These are phyloP conservation scores for Pichia scutulata DNA, from an alignment of 805 yeast genomes.

Conservation along the genomic window DNA sequence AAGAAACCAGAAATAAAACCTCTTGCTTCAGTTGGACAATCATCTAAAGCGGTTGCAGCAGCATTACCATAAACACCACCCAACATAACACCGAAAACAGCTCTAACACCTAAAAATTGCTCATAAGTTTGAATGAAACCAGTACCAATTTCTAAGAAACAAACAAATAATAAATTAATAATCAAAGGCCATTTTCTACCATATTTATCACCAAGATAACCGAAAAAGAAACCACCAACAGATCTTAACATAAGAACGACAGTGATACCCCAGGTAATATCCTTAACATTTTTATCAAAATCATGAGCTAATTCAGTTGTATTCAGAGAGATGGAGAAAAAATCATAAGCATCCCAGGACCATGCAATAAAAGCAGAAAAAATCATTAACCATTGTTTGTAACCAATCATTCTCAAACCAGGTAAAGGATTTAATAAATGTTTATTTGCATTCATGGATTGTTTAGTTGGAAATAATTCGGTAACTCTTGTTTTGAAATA, in stretches of 20 bases:
- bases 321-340: slow-evolving; percentile 49
- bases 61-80: slow-evolving; percentile 53
- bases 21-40: slow-evolving; percentile 44
- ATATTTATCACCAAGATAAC: slow-evolving; percentile 49
- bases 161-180: slow-evolving; percentile 37
- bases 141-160: slow-evolving; percentile 52
- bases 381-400: slow-evolving; percentile 52
- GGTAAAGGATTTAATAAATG: slow-evolving; percentile 57
- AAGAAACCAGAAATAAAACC: slow-evolving; percentile 60
- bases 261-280: slow-evolving; percentile 60
- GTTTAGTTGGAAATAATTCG: slow-evolving; percentile 41
- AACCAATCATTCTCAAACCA: slow-evolving; percentile 39
- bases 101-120: slow-evolving; percentile 56
- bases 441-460: slow-evolving; percentile 28
- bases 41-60: slow-evolving; percentile 46
- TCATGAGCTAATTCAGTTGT: slow-evolving; percentile 39
- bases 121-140: slow-evolving; percentile 50
- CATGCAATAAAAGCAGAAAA: slow-evolving; percentile 47
- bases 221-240: slow-evolving; percentile 57
- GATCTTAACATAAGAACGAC: slow-evolving; percentile 62
- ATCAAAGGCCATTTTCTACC: slow-evolving; percentile 57
- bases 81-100: slow-evolving; percentile 53
- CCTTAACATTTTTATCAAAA: slow-evolving; percentile 38
- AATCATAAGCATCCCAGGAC: slow-evolving; percentile 64
- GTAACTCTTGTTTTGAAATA: slow-evolving; percentile 43